phyloP scores from a whole-genome alignment of 2,329 filamentous ascomycete species.

The Zymoseptoria pseudotritici region DNA sequence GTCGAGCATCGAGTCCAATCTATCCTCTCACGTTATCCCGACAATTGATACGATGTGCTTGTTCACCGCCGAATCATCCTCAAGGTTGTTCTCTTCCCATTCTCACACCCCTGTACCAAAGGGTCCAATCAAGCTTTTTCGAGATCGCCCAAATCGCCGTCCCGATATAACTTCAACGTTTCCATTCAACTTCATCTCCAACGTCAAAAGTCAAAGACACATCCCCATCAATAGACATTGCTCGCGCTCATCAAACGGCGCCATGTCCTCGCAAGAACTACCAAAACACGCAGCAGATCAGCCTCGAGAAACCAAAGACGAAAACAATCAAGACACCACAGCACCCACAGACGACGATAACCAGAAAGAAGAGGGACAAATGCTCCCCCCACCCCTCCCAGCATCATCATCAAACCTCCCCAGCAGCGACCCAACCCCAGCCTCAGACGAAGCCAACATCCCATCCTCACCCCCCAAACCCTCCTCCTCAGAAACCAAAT shows the following conservation, averaged over 20 bases:
- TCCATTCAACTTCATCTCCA: background rate
- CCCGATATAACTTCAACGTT: constrained; percentile 1
- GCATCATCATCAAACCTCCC: constrained; percentile 3
- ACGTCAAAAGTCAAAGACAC: background rate
- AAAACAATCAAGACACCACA: background rate
- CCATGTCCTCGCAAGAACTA: constrained; percentile 19
- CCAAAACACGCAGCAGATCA: constrained; percentile 2
- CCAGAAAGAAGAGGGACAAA: background rate
- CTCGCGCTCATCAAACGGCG: constrained; percentile 19
- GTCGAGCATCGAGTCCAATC: background rate
- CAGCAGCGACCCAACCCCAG: background rate
- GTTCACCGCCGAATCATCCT: background rate
- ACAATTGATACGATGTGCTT: background rate
- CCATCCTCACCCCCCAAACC: background rate
- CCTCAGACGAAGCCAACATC: background rate
- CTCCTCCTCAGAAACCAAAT: background rate
- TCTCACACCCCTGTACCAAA: background rate
- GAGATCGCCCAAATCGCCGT: background rate
- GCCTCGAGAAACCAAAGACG: background rate
- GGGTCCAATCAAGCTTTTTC: background rate
- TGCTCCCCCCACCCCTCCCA: background rate
- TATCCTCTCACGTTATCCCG: too few species aligned
- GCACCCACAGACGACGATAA: too few species aligned
- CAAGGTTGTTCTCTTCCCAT: background rate
- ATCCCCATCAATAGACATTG: background rate